Evolutionary conservation across 805 yeast genomes (phyloP), one percentile per base, ranked within the genome.

Genomic region (Candida maesae): DNA sequence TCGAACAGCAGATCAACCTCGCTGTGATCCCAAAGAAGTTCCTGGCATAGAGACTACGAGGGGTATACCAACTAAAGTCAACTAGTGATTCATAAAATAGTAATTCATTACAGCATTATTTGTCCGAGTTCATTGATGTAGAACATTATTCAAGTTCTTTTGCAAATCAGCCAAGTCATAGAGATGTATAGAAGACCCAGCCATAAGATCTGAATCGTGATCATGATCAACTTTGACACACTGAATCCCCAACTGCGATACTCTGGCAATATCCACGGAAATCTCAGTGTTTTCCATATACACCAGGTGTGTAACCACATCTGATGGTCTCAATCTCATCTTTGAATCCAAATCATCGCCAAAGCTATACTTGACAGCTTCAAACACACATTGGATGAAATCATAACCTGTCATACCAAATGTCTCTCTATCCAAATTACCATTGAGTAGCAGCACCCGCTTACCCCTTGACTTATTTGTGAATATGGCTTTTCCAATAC

Each of bases 351-450:
- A n/a, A 16, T 36, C 36, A 5, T 33, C 36, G 25, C 47, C 53
- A 37, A 49, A 49, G 36, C 84, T 78, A 58, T 82, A 81, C 5
- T 59, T 51, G 11, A 82, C 70, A 49, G 84, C 79, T 35, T 73
- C 67, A 23, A 70, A 71, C 6, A 88, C 68, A 5, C 78, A 70
- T 16, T 67, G 59, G 3, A 86, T 65, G 54, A 78, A 84, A 28
- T 76, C 84, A 3, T 61, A 37, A 0, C 90, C 87, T 23, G 67
- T 63, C 70, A 85, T 68, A 0, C 84, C 83, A 37, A 64, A 68
- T 0, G 96, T 88, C 58, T 90, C 97, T 44, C 96, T 68, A 57
- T 90, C 97, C 36, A 64, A 63, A 25, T 76, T 65, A 5, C 95
- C 93, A 60, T 90, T 90, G 21, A 89, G 60, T 10, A 90, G 59